Conservation (phyloP, 2,329 filamentous ascomycete species). For the Aspergillus viridinutans region DNA sequence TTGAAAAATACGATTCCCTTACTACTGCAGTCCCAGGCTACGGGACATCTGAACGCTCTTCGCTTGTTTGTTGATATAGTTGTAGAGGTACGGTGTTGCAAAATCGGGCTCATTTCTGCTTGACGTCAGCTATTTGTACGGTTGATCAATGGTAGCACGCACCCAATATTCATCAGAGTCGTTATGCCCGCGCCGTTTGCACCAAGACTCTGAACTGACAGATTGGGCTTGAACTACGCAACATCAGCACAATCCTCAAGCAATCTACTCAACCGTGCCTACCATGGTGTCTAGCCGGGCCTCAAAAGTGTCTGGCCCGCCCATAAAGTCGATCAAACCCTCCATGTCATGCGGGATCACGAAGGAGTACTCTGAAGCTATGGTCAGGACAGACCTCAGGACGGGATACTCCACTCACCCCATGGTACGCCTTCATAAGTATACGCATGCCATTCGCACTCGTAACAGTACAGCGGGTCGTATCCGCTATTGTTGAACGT, state of each 20-base stretch:
- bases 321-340: constrained; percentile 50
- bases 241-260: background rate
- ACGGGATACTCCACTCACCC: constrained; percentile 27
- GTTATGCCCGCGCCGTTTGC: constrained; percentile 30
- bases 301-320: constrained; percentile 53
- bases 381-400: background rate
- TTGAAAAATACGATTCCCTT: background rate
- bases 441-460: constrained; percentile 61
- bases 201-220: constrained; percentile 26
- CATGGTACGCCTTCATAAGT: constrained; percentile 61
- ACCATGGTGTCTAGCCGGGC: constrained; percentile 55
- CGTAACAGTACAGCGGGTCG: constrained; percentile 54
- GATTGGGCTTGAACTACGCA: constrained; percentile 41
- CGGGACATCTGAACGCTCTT: constrained; percentile 59
- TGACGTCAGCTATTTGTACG: too few relatives aligned
- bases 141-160: background rate
- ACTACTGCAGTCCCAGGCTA: constrained; percentile 53
- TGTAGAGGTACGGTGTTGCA: constrained; percentile 64
- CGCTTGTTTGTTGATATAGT: constrained; percentile 62
- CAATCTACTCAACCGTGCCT: background rate
- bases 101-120: constrained; percentile 64
- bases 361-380: constrained; percentile 53
- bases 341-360: constrained; percentile 63
- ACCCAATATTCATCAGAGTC: constrained; percentile 56
- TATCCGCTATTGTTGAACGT: constrained; percentile 44